Base-by-base conservation (phyloP, 257 asterid genomes). In the Solanum chmielewskii region DNA sequence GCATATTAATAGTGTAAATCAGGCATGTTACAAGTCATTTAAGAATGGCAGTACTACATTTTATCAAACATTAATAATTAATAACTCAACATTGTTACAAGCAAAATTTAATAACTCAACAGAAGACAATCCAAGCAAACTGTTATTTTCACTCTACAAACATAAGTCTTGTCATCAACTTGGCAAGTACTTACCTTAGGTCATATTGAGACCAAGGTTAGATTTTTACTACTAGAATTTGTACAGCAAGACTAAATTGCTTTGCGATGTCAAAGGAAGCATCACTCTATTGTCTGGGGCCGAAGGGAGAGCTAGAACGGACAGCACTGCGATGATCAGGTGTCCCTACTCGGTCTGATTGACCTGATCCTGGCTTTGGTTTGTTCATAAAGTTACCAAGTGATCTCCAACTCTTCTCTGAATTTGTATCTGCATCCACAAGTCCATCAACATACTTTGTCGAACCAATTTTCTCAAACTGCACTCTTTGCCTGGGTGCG, bases 401-500 rank as follows among this genome's bases (percentile, higher is more conserved):
- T 33, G 81, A 60, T 56, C 90, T 86, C 64, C 88, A 92, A 18
- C 93, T 96, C 91, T 87, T 94, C 87, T 94, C 98, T 3, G 98
- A 95, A 86, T 60, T 41, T 4, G 92, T 87, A 64, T 97, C 98
- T 7, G 89, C 84, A 78, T 95, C 97, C 92, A 95, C 94, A 20
- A 87, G 73, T 86, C 91, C 91, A 2, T 81, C 89, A 39, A 90
- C 83, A 64, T 77, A 87, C 49, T 87, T 90, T 75, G 87, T 78
- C 49, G 56, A n/a, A 41, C 91, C 91, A 47, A 89, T 84, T 86
- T 91, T 95, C 88, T 93, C 98, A 27, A 89, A 29, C 87, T 92
- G 97, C 90, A 86, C 73, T 87, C 99, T 95, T 91, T 97, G 99
- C 90, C 92, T 97, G 5, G 99, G 98, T 41, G 97, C 99, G 29